Evolutionary conservation across 2,329 filamentous ascomycete species (phyloP).

Genomic region (Eurotiales sp.): DNA sequence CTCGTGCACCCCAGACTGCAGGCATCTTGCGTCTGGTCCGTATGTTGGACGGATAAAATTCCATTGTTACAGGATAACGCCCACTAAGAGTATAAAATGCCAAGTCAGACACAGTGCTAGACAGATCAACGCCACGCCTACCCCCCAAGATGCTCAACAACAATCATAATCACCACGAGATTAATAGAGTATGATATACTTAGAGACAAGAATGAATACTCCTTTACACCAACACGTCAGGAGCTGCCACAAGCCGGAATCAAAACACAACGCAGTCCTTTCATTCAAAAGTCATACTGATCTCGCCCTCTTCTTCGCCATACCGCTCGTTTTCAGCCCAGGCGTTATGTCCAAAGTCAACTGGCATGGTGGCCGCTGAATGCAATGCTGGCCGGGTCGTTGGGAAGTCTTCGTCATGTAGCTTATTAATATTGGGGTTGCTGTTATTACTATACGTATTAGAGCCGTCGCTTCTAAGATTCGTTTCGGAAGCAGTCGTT

Average conservation of each 20-base stretch:
- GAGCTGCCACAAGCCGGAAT: conserved; percentile 4
- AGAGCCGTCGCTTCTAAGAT: conserved; percentile 1
- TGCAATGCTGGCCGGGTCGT: conserved; percentile 25
- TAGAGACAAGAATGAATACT: too few species aligned
- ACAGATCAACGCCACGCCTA: too few species aligned
- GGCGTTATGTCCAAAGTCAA: conserved; percentile 50
- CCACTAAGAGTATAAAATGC: too few species aligned
- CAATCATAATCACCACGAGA: too few species aligned
- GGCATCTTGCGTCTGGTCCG: too few species aligned
- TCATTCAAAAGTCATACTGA: conserved; percentile 78
- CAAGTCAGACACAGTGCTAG: too few species aligned
- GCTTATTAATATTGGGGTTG: not conserved
- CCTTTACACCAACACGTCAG: too few species aligned
- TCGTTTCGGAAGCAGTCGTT: not conserved
- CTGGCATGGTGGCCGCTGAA: conserved; percentile 30
- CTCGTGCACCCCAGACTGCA: too few species aligned
- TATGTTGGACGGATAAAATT: too few species aligned
- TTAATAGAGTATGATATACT: too few species aligned
- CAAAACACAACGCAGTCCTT: not conserved
- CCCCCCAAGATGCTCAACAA: too few species aligned
- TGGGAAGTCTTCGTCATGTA: conserved; percentile 12
- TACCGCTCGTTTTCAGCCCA: conserved; percentile 68
- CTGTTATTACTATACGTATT: conserved; percentile 7
- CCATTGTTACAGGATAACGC: too few species aligned
- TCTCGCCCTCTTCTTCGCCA: conserved; percentile 66